Evolutionary conservation across 148 eudicot genomes (phyloP), one percentile per base, ranked within the genome.

Genomic region (Vaccinium macrocarpon): DNA sequence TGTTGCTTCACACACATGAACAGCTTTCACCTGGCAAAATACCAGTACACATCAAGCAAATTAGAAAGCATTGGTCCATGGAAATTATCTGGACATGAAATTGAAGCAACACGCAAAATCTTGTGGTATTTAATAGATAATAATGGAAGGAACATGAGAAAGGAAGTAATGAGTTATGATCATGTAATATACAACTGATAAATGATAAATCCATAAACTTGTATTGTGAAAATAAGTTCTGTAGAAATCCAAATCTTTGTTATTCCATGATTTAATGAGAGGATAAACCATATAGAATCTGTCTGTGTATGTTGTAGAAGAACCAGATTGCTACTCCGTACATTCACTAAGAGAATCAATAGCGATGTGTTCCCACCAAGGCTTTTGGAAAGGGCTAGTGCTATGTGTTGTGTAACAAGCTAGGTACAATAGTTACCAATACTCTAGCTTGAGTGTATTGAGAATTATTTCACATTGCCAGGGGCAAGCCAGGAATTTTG

Each of bases 1-100:
- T 51, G 93, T 91, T 52, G 91, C 93, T 90, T 91, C 93, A 84
- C 93, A 91, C 56, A 91, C 84, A 88, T 91, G 93, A 32, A 91
- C 93, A 86, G 87, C 76, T 78, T 80, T 84, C 38, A 86, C 85
- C 93, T 91, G 71, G 52, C 0, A 46, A 38, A 79, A 29, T 25
- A 79, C 8, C 8, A 56, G 81, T n/a, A 56, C 13, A 19, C 46
- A 79, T 32, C 23, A 79, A 79, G 61, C 68, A 79, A 27, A 9
- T 29, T 55, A 79, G n/a, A 16, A 55, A 46, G 19, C 21, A 79
- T 16, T 35, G 23, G 23, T 29, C 38, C 48, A 55, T 56, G 15
- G 10, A 55, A 79, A 79, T 48, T 48, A 48, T 76, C 32, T 4
- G 27, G 18, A 50, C 10, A 76, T 50, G 18, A 49, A n/a, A 23